Evolutionary conservation across 345 rosid species (phyloP), one percentile per base, ranked within the genome.

Genomic region (Hibiscus syriacus): DNA sequence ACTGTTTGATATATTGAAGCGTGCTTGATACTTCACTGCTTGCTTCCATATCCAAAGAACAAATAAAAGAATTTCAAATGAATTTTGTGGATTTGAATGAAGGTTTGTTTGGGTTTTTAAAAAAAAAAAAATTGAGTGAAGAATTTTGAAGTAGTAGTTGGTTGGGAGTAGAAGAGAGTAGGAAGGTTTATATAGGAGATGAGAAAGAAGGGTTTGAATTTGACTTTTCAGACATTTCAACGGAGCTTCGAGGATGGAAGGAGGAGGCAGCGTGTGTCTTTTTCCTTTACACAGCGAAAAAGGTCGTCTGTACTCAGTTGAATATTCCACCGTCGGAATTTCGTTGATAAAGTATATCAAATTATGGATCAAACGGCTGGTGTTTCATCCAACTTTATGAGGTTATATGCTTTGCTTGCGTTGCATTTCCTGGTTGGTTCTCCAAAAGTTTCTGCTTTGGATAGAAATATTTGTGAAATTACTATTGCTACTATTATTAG

Each of bases 1-100:
- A 82, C 5, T 74, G 82, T 71, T 85, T 38, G 69, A 92, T 86
- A 50, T 77, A 62, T 67, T 59, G 79, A 39, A 92, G 86, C 48
- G 86, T 73, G 23, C n/a, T 59, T 0, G 83, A 75, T 16, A 72
- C 79, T 57, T 80, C 84, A 20, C 16, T 60, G 29, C 78, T 74
- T 0, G 78, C 64, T 0, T 81, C 81, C 90, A 84, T 85, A 14
- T 4, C 43, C 56, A 17, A 14, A 26, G 23, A 17, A 6, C 0
- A 36, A 0, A 1, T 53, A 26, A 9, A 20, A 1, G n/a, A 2
- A 9, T 3, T 11, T 16, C 14, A 27, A 16, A 30, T 49, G 25
- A 11, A 36, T 36, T 7, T 67, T 22, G 17, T 20, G 30, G 22
- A 1, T 2, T 29, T 14, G 56, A 66, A 45, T 55, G 27, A 60